Evolutionary conservation across 805 yeast genomes (phyloP).

Genomic region (Huiozyma sinensis): DNA sequence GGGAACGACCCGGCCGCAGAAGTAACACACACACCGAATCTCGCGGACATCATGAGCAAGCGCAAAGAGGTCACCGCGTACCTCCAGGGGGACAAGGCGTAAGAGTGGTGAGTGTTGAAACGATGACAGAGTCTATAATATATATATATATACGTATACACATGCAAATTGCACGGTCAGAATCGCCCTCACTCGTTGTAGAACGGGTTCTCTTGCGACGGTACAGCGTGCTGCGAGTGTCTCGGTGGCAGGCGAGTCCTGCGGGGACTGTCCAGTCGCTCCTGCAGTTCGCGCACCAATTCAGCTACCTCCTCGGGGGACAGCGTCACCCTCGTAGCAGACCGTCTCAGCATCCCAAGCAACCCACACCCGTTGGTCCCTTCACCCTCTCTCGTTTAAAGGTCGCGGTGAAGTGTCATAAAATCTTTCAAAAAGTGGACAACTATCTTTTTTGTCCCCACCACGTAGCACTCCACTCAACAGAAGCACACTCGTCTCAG

Average conservation of each 20-base stretch:
- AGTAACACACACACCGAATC: slow-evolving; percentile 18
- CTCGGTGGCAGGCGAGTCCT: neutral
- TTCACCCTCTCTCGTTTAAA: too few relatives aligned
- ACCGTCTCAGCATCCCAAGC: slow-evolving; percentile 51
- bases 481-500: too few relatives aligned
- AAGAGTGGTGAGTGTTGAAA: neutral
- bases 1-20: slow-evolving; percentile 24
- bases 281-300: slow-evolving; percentile 19
- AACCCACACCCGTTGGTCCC: too few relatives aligned
- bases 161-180: neutral
- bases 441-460: too few relatives aligned
- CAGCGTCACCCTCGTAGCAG: slow-evolving; percentile 55
- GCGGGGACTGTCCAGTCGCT: slow-evolving; percentile 6
- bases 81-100: slow-evolving; percentile 7
- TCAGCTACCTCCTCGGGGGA: slow-evolving; percentile 53
- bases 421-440: too few relatives aligned
- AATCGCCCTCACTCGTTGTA: neutral
- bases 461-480: too few relatives aligned
- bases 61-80: slow-evolving; percentile 15
- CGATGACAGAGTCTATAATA: neutral
- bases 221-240: too few relatives aligned
- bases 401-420: too few relatives aligned
- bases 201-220: slow-evolving; percentile 1
- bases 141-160: neutral
- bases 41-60: slow-evolving; percentile 20